Base-by-base conservation (phyloP, 2,329 filamentous ascomycete species). In the Aureobasidium vineae region DNA sequence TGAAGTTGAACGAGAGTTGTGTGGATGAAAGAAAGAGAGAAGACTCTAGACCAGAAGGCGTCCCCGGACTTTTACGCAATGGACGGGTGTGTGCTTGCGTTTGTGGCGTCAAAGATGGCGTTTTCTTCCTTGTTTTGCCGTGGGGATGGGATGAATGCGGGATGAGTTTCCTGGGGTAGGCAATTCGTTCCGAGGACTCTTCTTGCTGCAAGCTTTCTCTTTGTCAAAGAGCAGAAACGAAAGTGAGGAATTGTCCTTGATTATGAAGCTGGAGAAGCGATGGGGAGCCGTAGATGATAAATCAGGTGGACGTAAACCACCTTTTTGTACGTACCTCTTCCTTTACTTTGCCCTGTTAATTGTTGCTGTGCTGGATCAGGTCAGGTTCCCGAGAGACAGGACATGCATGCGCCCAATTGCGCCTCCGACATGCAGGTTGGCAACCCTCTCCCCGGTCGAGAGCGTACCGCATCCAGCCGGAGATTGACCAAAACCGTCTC, bases 311-410 rank as follows among this genome's bases (percentile, higher is more conserved):
- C 19, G 56, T 19, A 43, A 54, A 59, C 28, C 43, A 49, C n/a
- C 57, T 31, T 61, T 60, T 61, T 61, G 57, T 61, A 61, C 43
- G 43, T 61, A 61, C 56, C 21, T 23, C 3, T 41, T 13, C 36
- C 10, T n/a, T 33, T 40, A 16, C 53, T 28, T 40, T 19, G 21
- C 36, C 36, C 26, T 31, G 54, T 59, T 59, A 40, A 59, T 45
- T 59, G 54, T 59, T 59, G 54, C 54, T 59, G 21, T 56, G 53
- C 28, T 31, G 31, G 23, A 38, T 13, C 33, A 36, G 4, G 45
- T 21, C 36, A 10, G 38, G 40, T 43, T 59, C 54, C 49, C 50
- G 50, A 59, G 16, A 31, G 43, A 28, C 15, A 23, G 49, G 54
- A 28, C 40, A 59, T 59, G 54, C 54, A 59, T 59, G 16, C 38